Base-by-base conservation (phyloP, 768 basidiomycete species). In the Amanita rubescens region DNA sequence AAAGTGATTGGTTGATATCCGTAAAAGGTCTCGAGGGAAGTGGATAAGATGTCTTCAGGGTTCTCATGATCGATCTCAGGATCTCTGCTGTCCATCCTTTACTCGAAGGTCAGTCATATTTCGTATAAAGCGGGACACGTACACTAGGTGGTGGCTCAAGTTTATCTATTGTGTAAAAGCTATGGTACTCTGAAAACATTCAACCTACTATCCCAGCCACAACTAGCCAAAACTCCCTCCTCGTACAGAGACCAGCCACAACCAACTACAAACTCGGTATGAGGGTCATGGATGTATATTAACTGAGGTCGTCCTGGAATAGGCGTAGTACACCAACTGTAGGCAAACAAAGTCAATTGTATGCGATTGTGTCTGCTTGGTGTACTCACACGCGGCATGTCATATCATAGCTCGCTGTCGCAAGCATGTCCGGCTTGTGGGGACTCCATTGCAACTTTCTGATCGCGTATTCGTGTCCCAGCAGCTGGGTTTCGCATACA, bases 191-290 rank as follows among this genome's bases (percentile, higher is more conserved):
- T 81, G 65, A 89, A 93, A 57, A 94, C 75, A 68, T 86, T 81
- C 50, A 95, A 69, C 69, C 82, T 80, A 60, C 87, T 81, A 59
- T 97, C 95, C 95, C 95, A 97, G 47, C 87, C 83, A 67, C 92
- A 94, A 55, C 85, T 94, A 37, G 90, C 93, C 44, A 98, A 63
- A 15, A 93, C 64, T 1, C 90, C 90, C 62, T 90, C 84, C 45
- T 96, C 92, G 58, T 84, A 94, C 60, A 96, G 67, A n/a, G 90
- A 91, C 94, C 94, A 96, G 44, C 80, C 78, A 62, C 89, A 86
- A 0, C 91, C 94, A 38, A 89, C 88, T 20, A 95, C 92, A 67
- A 98, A 97, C 70, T 98, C 95, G 1, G 90, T 94, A 64, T 98
- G 95, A 5, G 83, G 74, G 63, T 92, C 86, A 63, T 96, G 87